phyloP scores from a whole-genome alignment of 2,329 filamentous ascomycete species.

The Rutstroemia sp. region DNA sequence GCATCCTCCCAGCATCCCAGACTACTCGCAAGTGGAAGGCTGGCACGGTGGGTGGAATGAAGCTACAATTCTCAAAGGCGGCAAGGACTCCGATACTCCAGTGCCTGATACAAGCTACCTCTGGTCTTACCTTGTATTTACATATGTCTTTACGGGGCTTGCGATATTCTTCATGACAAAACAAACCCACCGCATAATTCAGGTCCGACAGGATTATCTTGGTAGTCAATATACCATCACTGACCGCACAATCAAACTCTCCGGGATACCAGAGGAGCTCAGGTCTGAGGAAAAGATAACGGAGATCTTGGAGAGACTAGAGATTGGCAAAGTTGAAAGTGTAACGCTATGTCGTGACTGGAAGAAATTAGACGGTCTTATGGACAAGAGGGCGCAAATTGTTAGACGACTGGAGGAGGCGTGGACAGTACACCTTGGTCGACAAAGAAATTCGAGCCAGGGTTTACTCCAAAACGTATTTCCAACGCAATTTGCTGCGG shows the following conservation, averaged over 20 bases:
- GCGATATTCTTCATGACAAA: constrained; percentile 76
- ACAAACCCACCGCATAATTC: constrained; percentile 80
- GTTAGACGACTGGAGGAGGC: constrained; percentile 72
- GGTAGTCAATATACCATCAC: constrained; percentile 93
- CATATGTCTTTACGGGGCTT: constrained; percentile 81
- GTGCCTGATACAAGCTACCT: constrained; percentile 46
- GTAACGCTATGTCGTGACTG: constrained; percentile 85
- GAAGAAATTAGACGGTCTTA: constrained; percentile 69
- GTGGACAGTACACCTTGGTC: constrained; percentile 71
- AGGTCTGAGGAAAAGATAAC: constrained; percentile 78
- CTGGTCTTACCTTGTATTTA: constrained; percentile 92
- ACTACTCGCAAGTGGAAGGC: constrained; percentile 2
- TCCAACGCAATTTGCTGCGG: constrained; percentile 35
- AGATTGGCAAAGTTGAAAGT: constrained; percentile 82
- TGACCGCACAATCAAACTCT: constrained; percentile 85
- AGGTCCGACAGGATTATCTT: constrained; percentile 80
- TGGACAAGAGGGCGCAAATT: constrained; percentile 57
- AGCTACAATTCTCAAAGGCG: background rate
- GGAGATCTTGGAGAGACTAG: constrained; percentile 76
- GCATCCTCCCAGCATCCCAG: constrained; percentile 28
- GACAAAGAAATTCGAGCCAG: constrained; percentile 20
- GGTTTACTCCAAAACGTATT: constrained; percentile 32
- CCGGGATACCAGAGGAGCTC: constrained; percentile 75
- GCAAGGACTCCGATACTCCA: constrained; percentile 8
- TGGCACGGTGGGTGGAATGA: constrained; percentile 4